These are phyloP conservation scores for Ceratocystis eucalypticola DNA, from an alignment of 2,329 filamentous ascomycete genomes.

Conservation along the genomic window DNA sequence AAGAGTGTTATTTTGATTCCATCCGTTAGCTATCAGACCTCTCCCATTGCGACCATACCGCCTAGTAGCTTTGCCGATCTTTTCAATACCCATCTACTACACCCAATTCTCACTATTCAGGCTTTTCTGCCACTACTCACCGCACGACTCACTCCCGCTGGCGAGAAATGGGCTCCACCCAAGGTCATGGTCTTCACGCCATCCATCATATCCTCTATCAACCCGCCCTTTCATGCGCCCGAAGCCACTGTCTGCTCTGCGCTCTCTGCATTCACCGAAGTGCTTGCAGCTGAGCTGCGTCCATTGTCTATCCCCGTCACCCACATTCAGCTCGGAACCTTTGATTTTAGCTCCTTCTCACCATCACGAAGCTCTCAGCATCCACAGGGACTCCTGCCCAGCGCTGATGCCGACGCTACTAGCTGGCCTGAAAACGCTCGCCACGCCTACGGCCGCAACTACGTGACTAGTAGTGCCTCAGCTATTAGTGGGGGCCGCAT, in stretches of 20 bases:
- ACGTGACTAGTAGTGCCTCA: constrained; percentile 40
- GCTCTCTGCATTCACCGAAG: constrained; percentile 71
- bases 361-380: constrained; percentile 28
- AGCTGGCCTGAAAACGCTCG: constrained; percentile 51
- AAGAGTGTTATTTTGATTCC: constrained; percentile 75
- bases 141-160: constrained; percentile 41
- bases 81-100: constrained; percentile 81
- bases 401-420: constrained; percentile 34
- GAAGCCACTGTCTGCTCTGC: constrained; percentile 78
- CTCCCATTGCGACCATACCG: constrained; percentile 72
- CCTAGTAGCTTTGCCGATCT: constrained; percentile 77
- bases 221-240: constrained; percentile 67
- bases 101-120: constrained; percentile 78
- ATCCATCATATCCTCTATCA: constrained; percentile 65
- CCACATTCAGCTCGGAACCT: constrained; percentile 80
- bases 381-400: constrained; percentile 29
- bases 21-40: constrained; percentile 64
- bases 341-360: constrained; percentile 63
- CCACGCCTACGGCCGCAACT: constrained; percentile 49
- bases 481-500: constrained; percentile 43
- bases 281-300: constrained; percentile 64
- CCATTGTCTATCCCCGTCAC: constrained; percentile 66
- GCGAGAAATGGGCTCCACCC: constrained; percentile 40
- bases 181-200: constrained; percentile 68
- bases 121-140: constrained; percentile 73